Evolutionary conservation across 2,329 filamentous ascomycete species (phyloP), one percentile per base, ranked within the genome.

Genomic region (Penicillium hordei): DNA sequence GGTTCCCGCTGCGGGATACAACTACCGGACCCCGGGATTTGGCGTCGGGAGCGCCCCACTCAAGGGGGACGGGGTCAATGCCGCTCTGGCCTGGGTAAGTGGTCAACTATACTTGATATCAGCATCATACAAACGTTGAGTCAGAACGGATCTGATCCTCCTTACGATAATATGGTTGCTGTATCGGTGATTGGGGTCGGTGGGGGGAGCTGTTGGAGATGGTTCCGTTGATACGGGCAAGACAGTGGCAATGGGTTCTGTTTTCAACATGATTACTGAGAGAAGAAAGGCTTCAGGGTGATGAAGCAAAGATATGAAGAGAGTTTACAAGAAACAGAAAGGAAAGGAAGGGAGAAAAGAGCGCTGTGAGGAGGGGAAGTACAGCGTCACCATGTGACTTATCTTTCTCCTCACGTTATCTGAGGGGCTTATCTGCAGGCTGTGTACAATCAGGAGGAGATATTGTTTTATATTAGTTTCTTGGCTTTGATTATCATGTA

Each of bases 81-180:
- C 93, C 93, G 64, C 90, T 91, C 77, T 97, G 93, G 67, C 91
- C 92, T 29, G 93, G 93, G 75, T 97, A 97, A 6, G 93, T 96
- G 50, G 88, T 90, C 64, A 90, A 73, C 70, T 74, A 57, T 19
- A 17, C 8, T 34, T 27, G 46, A 31, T 44, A 53, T 70, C 42
- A 71, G 55, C 44, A 36, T 61, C 23, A 25, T 8, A 31, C 13
- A 7, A 29, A 48, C 2, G n/a, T 21, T 21, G 13, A 23, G 5
- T 7, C 29, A 33, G 29, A 17, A 5, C 29, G 15, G 23, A 21
- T 40, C 12, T 31, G 33, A 33, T 33, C 19, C 7, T 38, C 50
- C 70, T 49, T 69, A 74, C 72, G 44, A 72, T 69, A 25, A 74
- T 73, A 51, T 73, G 72, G 49, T 67, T 73, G 60, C 72, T 74